Percentiles rank a stretch among this genome's conserved stretches.
Evolutionary conservation across 352 stramenopile species (phyloP).

Genomic region (Peronospora tabacina): DNA sequence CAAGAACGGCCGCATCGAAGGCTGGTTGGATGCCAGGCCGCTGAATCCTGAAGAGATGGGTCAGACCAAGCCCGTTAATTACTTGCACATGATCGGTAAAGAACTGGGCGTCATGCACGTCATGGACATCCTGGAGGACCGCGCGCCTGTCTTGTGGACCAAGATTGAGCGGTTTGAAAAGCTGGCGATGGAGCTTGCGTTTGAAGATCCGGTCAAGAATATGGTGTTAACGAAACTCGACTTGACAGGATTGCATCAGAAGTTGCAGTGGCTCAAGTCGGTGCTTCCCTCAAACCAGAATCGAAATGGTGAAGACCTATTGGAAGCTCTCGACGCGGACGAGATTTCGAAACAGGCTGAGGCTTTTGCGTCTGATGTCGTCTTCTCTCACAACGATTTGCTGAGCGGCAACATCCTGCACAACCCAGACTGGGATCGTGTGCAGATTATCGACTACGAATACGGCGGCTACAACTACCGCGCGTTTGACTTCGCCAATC

Average conservation of each 20-base stretch:
- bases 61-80: conserved; percentile 61
- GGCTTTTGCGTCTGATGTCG: conserved; percentile 67
- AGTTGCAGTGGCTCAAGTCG: conserved; percentile 77
- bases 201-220: conserved; percentile 54
- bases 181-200: conserved; percentile 52
- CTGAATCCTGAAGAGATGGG: conserved; percentile 87
- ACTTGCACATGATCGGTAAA: conserved; percentile 77
- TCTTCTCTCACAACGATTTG: conserved; percentile 92
- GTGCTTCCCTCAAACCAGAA: conserved; percentile 73
- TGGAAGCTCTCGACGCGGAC: conserved; percentile 45
- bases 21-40: conserved; percentile 74
- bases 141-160: conserved; percentile 59
- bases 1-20: conserved; percentile 89
- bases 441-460: conserved; percentile 94
- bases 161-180: conserved; percentile 80
- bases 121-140: conserved; percentile 67
- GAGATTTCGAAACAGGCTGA: conserved; percentile 72
- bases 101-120: conserved; percentile 86
- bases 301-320: conserved; percentile 46
- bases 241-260: conserved; percentile 44
- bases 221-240: conserved; percentile 54
- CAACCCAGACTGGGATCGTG: conserved; percentile 64
- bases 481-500: conserved; percentile 92
- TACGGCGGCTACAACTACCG: conserved; percentile 92
- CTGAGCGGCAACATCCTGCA: conserved; percentile 85